Evolutionary conservation across 2,329 filamentous ascomycete genomes (phyloP).

Genomic region (Alternaria arborescens): DNA sequence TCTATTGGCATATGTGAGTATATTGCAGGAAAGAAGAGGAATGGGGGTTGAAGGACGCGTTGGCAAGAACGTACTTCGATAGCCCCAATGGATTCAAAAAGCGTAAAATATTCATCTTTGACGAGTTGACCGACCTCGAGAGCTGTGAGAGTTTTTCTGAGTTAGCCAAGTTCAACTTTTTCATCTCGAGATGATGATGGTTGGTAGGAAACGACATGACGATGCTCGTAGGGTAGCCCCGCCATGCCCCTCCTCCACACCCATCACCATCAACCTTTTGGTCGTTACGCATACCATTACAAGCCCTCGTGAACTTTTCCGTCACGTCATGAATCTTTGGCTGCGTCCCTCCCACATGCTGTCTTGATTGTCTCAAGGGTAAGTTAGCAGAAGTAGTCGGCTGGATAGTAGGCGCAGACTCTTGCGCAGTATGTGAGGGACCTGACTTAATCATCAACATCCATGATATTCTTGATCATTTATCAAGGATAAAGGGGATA

Average conservation of each 20-base stretch:
- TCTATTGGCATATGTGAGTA: slow-evolving; percentile 63
- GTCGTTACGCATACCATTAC: slow-evolving; percentile 55
- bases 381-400: slow-evolving; percentile 32
- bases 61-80: slow-evolving; percentile 64
- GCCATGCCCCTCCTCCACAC: slow-evolving; percentile 21
- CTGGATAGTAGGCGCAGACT: slow-evolving; percentile 25
- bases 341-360: slow-evolving; percentile 31
- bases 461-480: slow-evolving; percentile 1
- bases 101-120: slow-evolving; percentile 92
- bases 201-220: slow-evolving; percentile 3
- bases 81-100: slow-evolving; percentile 92
- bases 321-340: slow-evolving; percentile 63
- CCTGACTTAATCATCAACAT: slow-evolving; percentile 30
- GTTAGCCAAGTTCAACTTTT: not conserved
- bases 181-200: not conserved
- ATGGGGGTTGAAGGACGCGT: not conserved
- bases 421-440: slow-evolving; percentile 23
- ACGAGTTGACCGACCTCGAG: slow-evolving; percentile 82
- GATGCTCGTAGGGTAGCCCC: slow-evolving; percentile 14
- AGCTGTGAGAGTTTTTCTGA: slow-evolving; percentile 59
- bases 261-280: not conserved
- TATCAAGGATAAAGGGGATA: not conserved
- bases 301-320: slow-evolving; percentile 62
- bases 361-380: slow-evolving; percentile 43
- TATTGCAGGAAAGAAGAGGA: not conserved